phyloP scores from a whole-genome alignment of 2,329 filamentous ascomycete species.

The Rhexocercosporidium sp. region DNA sequence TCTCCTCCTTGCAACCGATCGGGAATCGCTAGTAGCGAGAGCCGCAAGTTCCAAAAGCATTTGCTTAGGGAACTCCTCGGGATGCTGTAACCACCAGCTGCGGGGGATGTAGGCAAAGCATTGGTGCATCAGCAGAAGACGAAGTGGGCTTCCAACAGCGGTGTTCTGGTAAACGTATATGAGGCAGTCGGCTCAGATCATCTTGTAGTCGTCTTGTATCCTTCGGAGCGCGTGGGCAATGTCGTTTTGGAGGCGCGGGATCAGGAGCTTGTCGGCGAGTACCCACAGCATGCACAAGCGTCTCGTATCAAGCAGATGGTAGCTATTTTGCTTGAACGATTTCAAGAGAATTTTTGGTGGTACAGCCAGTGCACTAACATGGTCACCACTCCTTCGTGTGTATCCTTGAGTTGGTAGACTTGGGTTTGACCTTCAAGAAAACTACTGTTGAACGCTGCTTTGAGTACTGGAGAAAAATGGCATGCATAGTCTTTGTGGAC shows the following conservation, averaged over 20 bases:
- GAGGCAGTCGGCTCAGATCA: background rate
- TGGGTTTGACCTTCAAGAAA: constrained; percentile 23
- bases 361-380: constrained; percentile 24
- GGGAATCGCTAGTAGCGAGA: background rate
- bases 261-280: constrained; percentile 18
- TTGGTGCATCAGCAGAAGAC: background rate
- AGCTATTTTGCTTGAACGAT: background rate
- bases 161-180: background rate
- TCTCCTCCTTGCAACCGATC: no score
- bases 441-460: constrained; percentile 16
- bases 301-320: background rate
- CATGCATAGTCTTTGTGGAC: constrained; percentile 27
- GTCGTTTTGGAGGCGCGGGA: constrained; percentile 23
- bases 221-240: background rate
- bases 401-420: constrained; percentile 18
- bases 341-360: background rate
- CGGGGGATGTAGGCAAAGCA: background rate
- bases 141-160: background rate
- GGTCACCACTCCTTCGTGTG: background rate
- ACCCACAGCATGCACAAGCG: constrained; percentile 15
- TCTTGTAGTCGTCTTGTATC: background rate
- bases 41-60: constrained; percentile 7
- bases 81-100: background rate
- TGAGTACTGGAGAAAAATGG: constrained; percentile 19
- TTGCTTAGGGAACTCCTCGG: background rate